Evolutionary conservation across 2,329 filamentous ascomycete genomes (phyloP).

Genomic region (Ilyonectria sp.): DNA sequence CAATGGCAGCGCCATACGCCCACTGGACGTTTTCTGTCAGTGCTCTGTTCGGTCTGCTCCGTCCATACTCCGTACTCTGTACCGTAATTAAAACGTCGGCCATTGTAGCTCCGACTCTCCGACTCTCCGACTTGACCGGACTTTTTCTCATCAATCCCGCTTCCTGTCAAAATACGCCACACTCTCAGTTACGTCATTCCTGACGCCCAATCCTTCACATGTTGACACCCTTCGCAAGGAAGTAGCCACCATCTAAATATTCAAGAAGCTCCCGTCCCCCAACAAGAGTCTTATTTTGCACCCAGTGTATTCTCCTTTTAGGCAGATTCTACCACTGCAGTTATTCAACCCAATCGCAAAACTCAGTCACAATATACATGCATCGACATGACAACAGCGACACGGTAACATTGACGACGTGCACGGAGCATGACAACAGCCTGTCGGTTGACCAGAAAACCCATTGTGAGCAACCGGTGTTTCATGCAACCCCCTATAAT

Average conservation of each 20-base stretch:
- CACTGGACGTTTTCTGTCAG: too few relatives aligned
- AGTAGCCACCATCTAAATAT: not conserved
- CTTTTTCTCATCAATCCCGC: not conserved
- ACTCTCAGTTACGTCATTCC: not conserved
- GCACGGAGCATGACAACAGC: not conserved
- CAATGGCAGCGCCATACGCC: too few relatives aligned
- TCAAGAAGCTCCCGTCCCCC: slow-evolving; percentile 10
- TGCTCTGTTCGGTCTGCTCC: not conserved
- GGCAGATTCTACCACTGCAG: too few relatives aligned
- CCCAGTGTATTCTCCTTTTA: too few relatives aligned
- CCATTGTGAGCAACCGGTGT: not conserved
- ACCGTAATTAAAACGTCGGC: not conserved
- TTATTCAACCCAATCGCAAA: too few relatives aligned
- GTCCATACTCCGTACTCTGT: too few relatives aligned
- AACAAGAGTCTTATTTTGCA: not conserved
- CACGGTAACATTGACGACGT: too few relatives aligned
- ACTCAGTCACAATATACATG: too few relatives aligned
- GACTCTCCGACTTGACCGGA: not conserved
- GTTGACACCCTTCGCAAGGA: too few relatives aligned
- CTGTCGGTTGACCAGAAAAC: not conserved
- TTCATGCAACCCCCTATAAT: not conserved
- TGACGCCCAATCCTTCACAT: too few relatives aligned
- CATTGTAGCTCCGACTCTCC: not conserved
- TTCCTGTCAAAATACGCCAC: not conserved
- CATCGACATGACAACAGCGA: too few relatives aligned